A percentile compares a stretch with the other conserved stretches of the same genome.
These are phyloP conservation scores for Globisporangium paroecandrum DNA, from an alignment of 352 stramenopile genomes.

Conservation along the genomic window DNA sequence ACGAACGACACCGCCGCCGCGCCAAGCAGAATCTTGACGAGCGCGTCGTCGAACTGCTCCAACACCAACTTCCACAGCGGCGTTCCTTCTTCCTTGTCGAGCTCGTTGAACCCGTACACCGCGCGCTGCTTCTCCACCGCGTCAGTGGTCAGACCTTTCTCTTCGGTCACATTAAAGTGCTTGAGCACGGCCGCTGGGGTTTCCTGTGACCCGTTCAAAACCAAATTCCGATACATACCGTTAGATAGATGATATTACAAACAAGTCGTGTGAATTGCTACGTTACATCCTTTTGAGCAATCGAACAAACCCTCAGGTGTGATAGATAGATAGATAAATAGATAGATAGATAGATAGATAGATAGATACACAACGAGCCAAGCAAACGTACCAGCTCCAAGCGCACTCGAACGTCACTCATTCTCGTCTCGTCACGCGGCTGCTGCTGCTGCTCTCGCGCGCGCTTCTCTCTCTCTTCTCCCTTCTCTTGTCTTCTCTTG, in stretches of 20 bases:
- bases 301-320: background rate
- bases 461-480: background rate
- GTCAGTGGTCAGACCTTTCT: conserved; percentile 42
- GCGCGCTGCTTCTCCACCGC: conserved; percentile 58
- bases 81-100: conserved; percentile 88
- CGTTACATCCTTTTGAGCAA: background rate
- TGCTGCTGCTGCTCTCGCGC: background rate
- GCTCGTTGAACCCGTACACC: conserved; percentile 80
- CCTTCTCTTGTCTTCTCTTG: background rate
- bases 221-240: background rate
- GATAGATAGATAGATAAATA: background rate
- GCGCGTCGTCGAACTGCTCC: conserved; percentile 98
- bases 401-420: conserved; percentile 15
- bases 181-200: conserved; percentile 69
- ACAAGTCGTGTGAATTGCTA: conserved; percentile 2
- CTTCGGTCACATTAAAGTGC: conserved; percentile 72
- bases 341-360: background rate
- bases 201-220: conserved; percentile 25
- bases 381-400: conserved; percentile 14
- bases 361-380: too few species aligned
- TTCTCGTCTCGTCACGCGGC: background rate
- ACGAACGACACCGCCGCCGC: conserved; percentile 94
- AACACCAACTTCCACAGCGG: conserved; percentile 94
- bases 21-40: conserved; percentile 98
- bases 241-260: background rate